Evolutionary conservation across 495 filamentous ascomycete species (phyloP), one percentile per base, ranked within the genome.

Genomic region (Xylaria nigripes): DNA sequence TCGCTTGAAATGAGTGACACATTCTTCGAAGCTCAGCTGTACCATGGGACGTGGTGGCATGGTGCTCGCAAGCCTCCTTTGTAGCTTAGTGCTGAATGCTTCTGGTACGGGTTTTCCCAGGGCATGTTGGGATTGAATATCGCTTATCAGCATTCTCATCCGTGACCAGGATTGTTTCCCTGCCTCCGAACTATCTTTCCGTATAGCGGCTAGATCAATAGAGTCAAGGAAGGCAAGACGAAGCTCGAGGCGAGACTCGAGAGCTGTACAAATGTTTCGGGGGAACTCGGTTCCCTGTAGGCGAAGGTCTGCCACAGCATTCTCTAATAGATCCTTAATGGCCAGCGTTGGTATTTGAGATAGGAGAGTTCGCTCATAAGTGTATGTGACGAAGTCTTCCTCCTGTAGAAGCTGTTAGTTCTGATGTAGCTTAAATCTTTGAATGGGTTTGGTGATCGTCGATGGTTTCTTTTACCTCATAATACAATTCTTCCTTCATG

Each of bases 31-130:
- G 36, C 76, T 80, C 30, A 88, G 77, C 27, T 86, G 78, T 15
- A 96, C 86, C 59, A 96, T 91, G 6, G 92, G 89, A 23, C 92
- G 82, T 22, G 93, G 94, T 3, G 93, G 93, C 48, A 95, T 88
- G 4, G 88, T 96, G 61, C 89, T 96, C 7, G 93, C 89, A 5
- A 98, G 72, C 56, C 82, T 85, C 12, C 94, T 80, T 64, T 98
- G 93, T 10, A 97, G 78, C 67, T 94, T 96, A 29, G 83, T 79
- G 61, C 90, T 96, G 68, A 96, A 97, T 2, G 93, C 81, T 34
- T 84, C 82, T 12, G 82, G 76, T 2, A 93, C 83, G 1, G 80
- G 69, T 56, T 75, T 84, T 3, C 82, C 88, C n/a, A 90, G 62
- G 0, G 67, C 55, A 16, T 80, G 74, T 0, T 85, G 81, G 36